Percentiles rank a stretch among this genome's conserved stretches.
These are phyloP conservation scores for Golubevia pallescens DNA, from an alignment of 1,284 basidiomycete genomes.

Conservation along the genomic window DNA sequence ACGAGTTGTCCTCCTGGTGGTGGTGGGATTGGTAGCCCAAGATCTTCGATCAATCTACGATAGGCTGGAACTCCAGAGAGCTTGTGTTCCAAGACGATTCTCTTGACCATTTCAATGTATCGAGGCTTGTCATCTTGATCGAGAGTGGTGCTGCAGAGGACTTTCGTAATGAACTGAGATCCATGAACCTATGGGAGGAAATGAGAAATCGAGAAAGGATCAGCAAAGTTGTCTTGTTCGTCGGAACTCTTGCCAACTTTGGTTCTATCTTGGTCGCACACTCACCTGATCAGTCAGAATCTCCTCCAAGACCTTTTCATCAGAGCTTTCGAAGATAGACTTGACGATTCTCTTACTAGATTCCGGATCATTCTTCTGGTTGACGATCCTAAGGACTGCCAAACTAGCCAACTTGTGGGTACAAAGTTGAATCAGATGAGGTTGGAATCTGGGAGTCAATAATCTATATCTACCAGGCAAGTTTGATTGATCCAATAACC, in stretches of 20 bases:
- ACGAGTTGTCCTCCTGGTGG: background rate
- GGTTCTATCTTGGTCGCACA: background rate
- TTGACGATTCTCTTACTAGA: conserved; percentile 27
- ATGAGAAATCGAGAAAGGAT: too few relatives aligned
- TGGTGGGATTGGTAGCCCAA: conserved; percentile 25
- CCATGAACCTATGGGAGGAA: conserved; percentile 26
- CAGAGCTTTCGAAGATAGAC: conserved; percentile 34
- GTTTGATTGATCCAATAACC: conserved; percentile 45
- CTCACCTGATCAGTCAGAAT: conserved; percentile 48
- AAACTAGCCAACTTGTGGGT: conserved; percentile 59
- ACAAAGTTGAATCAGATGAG: conserved; percentile 50
- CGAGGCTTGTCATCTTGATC: conserved; percentile 18
- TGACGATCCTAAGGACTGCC: conserved; percentile 42
- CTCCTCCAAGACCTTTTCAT: conserved; percentile 40
- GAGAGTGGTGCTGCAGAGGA: conserved; percentile 26
- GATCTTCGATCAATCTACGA: conserved; percentile 40
- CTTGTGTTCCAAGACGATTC: conserved; percentile 28
- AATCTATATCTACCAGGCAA: conserved; percentile 36
- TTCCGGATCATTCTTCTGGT: conserved; percentile 34
- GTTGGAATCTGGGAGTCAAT: conserved; percentile 47
- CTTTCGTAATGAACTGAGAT: conserved; percentile 40
- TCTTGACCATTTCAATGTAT: conserved; percentile 27
- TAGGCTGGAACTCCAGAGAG: conserved; percentile 50
- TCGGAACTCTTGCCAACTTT: too few relatives aligned
- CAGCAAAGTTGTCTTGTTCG: background rate